phyloP scores from a whole-genome alignment of 2,329 filamentous ascomycete genomes.

The Acrocalymma vagum region DNA sequence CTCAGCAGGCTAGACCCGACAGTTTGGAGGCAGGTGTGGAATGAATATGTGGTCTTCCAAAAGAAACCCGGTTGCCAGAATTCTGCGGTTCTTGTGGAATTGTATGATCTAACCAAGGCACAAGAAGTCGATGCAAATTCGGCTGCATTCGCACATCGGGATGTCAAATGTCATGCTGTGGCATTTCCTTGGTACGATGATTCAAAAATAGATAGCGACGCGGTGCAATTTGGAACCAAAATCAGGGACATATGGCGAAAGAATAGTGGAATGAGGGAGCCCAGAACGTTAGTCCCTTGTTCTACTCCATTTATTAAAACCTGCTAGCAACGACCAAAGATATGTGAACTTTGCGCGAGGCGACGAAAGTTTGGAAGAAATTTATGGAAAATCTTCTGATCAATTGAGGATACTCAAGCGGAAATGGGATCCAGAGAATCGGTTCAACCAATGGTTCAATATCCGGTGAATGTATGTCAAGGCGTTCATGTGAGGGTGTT shows the following conservation, averaged over 20 bases:
- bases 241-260: conserved; percentile 10
- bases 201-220: conserved; percentile 39
- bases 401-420: conserved; percentile 15
- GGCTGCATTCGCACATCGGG: conserved; percentile 32
- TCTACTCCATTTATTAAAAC: background rate
- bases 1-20: conserved; percentile 39
- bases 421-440: conserved; percentile 14
- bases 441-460: conserved; percentile 14
- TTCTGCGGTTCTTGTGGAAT: conserved; percentile 36
- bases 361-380: conserved; percentile 8
- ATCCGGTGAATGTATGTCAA: conserved; percentile 6
- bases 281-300: conserved; percentile 16
- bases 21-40: conserved; percentile 49
- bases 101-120: conserved; percentile 40
- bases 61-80: conserved; percentile 32
- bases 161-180: conserved; percentile 43
- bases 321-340: conserved; percentile 5
- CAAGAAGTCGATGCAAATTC: conserved; percentile 13
- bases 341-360: conserved; percentile 20
- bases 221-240: conserved; percentile 35
- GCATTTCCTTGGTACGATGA: conserved; percentile 50
- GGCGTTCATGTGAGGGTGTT: too few species aligned
- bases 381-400: conserved; percentile 13
- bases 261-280: background rate
- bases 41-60: conserved; percentile 45